These are phyloP conservation scores for Cystobasidium pallidum DNA, from an alignment of 1,284 basidiomycete genomes.

Conservation along the genomic window DNA sequence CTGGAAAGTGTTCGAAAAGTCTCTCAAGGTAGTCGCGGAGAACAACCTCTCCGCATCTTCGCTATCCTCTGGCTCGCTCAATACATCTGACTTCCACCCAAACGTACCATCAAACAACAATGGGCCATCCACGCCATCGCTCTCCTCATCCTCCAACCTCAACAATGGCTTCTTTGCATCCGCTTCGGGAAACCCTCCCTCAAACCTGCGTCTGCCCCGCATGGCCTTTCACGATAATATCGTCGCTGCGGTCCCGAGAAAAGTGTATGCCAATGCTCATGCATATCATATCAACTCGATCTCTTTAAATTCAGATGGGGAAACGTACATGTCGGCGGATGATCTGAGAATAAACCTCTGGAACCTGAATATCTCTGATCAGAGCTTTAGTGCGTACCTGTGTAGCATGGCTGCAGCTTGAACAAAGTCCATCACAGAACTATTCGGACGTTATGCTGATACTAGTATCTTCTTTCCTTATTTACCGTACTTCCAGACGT, in stretches of 20 bases:
- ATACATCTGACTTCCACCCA: constrained; percentile 48
- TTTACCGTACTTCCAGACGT: constrained; percentile 70
- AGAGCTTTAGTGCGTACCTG: constrained; percentile 87
- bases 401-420: background rate
- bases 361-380: constrained; percentile 98
- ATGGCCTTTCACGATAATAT: constrained; percentile 96
- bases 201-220: constrained; percentile 76
- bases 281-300: constrained; percentile 99
- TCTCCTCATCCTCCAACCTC: constrained; percentile 51
- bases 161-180: constrained; percentile 23
- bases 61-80: constrained; percentile 48
- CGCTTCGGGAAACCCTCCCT: constrained; percentile 44
- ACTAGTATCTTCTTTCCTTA: constrained; percentile 28
- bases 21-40: constrained; percentile 91
- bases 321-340: constrained; percentile 98
- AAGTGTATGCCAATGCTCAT: constrained; percentile 98
- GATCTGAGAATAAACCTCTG: constrained; percentile 96
- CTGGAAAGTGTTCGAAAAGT: constrained; percentile 99
- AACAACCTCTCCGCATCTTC: constrained; percentile 77
- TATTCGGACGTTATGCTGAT: no score
- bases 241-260: constrained; percentile 95
- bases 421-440: no score
- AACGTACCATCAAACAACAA: constrained; percentile 43
- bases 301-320: constrained; percentile 98
- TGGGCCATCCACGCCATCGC: constrained; percentile 49